Percentiles rank a stretch among this genome's conserved stretches.
Evolutionary conservation across 108 stramenopile species (phyloP).

Genomic region (Phaeodactylum tricornutum): DNA sequence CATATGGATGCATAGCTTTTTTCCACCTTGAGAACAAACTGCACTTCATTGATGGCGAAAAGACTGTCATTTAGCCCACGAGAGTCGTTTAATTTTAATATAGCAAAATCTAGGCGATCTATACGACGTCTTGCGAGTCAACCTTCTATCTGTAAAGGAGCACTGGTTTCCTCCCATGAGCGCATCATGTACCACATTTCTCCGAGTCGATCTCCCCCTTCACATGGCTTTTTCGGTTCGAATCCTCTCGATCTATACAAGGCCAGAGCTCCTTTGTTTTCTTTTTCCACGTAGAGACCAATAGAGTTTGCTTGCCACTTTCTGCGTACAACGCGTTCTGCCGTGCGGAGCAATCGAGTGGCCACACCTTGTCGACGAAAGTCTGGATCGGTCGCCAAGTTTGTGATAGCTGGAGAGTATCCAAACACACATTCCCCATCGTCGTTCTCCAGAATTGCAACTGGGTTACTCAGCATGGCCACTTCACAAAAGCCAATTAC

Average conservation of each 20-base stretch:
- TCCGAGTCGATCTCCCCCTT: slow-evolving; percentile 1
- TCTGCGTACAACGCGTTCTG: slow-evolving; percentile 25
- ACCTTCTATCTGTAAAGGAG: too few species aligned
- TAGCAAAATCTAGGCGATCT: too few species aligned
- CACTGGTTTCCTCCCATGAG: too few species aligned
- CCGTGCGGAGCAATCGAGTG: slow-evolving; percentile 29
- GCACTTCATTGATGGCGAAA: too few species aligned
- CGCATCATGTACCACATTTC: slow-evolving; percentile 5
- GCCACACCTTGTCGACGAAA: slow-evolving; percentile 63
- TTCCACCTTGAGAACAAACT: too few species aligned
- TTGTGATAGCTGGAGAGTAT: slow-evolving; percentile 45
- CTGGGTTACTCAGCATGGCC: slow-evolving; percentile 39
- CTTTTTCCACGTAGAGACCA: slow-evolving; percentile 53
- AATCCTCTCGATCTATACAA: slow-evolving; percentile 49
- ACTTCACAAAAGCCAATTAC: slow-evolving; percentile 71
- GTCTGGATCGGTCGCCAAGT: slow-evolving; percentile 38
- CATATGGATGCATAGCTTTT: too few species aligned
- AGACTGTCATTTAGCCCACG: too few species aligned
- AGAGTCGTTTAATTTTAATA: too few species aligned
- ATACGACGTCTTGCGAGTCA: too few species aligned
- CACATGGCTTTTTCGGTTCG: neutral
- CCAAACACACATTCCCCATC: neutral
- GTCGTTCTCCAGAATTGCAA: slow-evolving; percentile 1
- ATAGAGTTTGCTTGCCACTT: slow-evolving; percentile 24
- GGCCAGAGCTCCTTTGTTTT: slow-evolving; percentile 39